Evolutionary conservation across 2,329 filamentous ascomycete genomes (phyloP).

Genomic region (Claviceps digitariae): DNA sequence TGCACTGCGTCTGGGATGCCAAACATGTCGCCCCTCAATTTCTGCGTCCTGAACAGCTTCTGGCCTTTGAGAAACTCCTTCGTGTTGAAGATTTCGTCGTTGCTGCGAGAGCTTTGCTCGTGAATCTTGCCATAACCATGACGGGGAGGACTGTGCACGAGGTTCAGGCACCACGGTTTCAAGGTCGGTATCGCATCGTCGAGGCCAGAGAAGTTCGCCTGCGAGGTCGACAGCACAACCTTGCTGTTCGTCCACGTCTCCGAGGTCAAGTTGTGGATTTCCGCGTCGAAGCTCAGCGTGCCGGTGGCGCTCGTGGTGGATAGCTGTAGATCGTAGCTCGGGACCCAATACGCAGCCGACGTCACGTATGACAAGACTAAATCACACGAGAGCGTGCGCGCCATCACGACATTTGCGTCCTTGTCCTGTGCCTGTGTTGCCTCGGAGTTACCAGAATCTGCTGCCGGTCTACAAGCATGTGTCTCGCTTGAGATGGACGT

Average conservation of each 20-base stretch:
- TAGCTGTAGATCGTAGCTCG: constrained; percentile 49
- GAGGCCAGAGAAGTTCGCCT: constrained; percentile 42
- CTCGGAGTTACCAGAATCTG: constrained; percentile 8
- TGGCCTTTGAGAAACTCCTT: constrained; percentile 16
- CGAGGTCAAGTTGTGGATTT: constrained; percentile 46
- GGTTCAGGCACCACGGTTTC: constrained; percentile 41
- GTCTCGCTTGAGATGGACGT: constrained; percentile 39
- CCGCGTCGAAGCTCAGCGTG: constrained; percentile 46
- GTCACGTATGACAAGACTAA: constrained; percentile 48
- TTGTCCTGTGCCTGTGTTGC: constrained; percentile 2
- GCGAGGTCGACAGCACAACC: constrained; percentile 48
- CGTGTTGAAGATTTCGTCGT: constrained; percentile 23
- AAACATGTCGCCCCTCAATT: constrained; percentile 5
- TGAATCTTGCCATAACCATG: constrained; percentile 9
- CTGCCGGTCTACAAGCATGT: constrained; percentile 24
- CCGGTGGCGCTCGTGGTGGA: constrained; percentile 39
- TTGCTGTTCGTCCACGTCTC: constrained; percentile 51
- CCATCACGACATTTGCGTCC: constrained; percentile 1
- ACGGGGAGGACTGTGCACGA: constrained; percentile 18
- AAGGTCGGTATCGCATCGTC: constrained; percentile 41
- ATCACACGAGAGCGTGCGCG: constrained; percentile 19
- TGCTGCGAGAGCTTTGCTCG: constrained; percentile 21
- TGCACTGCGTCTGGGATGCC: not conserved
- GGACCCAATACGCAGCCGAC: constrained; percentile 41
- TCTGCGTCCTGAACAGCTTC: constrained; percentile 5